Base-by-base conservation (phyloP, 225 moss, liverwort and hornwort species). In the Sphagnum contortum region DNA sequence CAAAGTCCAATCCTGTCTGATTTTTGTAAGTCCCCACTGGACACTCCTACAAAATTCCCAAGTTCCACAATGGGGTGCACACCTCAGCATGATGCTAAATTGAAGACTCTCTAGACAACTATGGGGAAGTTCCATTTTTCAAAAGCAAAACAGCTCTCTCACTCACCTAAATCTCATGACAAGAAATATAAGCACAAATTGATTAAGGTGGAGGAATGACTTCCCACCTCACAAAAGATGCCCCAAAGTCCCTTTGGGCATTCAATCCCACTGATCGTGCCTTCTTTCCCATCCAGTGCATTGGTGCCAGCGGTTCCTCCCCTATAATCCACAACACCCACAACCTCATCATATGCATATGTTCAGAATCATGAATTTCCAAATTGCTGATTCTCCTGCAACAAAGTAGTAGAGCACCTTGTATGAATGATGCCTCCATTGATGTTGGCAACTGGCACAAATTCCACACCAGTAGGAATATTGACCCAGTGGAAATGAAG, bases 401-500 rank as follows among this genome's bases (percentile, higher is more conserved):
- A 48, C 48, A 59, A 66, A 6, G 5, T 29, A 29, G 29, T 48
- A 45, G 12, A n/a, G 45, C 13, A 98, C 96, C 96, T 89, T 73
- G 96, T 83, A 79, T 92, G 87, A 51, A 88, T 85, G 44, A 75
- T 60, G 46, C 96, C 96, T 29, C 29, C 29, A 71, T 87, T 79
- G 45, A 93, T 83, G 66, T 74, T 69, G n/a, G 96, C 92, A 56
- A 98, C 71, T 3, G 87, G 76, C 14, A 93, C 61, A 55, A 85
- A 98, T 57, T 93, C 93, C 62, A 87, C 87, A 44, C 96, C 96
- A 59, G 83, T 85, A 45, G 90, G 81, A 80, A 98, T 87, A 63
- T 98, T 90, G 66, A 90, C 86, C 96, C 96, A 98, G 68, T 98
- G 92, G 74, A 98, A 91, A 70, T 98, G 96, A 13, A 98, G 79